Evolutionary conservation across 2,329 filamentous ascomycete species (phyloP).

Genomic region (Seiridium unicorne): DNA sequence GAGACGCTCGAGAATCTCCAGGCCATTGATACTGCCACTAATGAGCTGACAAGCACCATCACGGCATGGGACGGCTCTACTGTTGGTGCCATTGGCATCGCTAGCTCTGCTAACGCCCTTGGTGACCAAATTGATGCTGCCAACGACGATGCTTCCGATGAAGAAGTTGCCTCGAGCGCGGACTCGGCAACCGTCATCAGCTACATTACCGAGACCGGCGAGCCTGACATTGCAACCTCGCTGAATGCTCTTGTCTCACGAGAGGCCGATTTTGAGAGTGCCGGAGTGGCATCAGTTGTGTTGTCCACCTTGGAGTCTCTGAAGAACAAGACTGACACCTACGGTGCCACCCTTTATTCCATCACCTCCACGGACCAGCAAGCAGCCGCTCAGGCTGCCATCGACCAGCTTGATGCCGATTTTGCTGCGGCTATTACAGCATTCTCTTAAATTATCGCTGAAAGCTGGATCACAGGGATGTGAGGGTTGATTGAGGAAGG

Average conservation of each 20-base stretch:
- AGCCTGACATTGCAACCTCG: constrained; percentile 3
- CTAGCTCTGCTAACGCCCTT: background rate
- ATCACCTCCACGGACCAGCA: constrained; percentile 2
- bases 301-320: background rate
- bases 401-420: background rate
- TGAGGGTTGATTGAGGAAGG: no score
- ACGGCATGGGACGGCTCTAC: constrained; percentile 4
- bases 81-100: background rate
- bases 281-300: background rate
- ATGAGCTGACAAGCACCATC: background rate
- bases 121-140: background rate
- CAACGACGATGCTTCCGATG: background rate
- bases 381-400: background rate
- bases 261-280: constrained; percentile 3
- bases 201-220: constrained; percentile 2
- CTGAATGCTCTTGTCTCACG: background rate
- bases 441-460: constrained; percentile 1
- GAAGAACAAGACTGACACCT: constrained; percentile 1
- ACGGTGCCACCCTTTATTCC: background rate
- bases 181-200: constrained; percentile 3
- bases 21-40: background rate
- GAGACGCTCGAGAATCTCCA: constrained; percentile 2
- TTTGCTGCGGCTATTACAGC: constrained; percentile 3
- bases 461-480: no score
- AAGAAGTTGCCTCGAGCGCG: constrained; percentile 1